Evolutionary conservation across 2,329 filamentous ascomycete genomes (phyloP).

Genomic region (Fusarium longipes): DNA sequence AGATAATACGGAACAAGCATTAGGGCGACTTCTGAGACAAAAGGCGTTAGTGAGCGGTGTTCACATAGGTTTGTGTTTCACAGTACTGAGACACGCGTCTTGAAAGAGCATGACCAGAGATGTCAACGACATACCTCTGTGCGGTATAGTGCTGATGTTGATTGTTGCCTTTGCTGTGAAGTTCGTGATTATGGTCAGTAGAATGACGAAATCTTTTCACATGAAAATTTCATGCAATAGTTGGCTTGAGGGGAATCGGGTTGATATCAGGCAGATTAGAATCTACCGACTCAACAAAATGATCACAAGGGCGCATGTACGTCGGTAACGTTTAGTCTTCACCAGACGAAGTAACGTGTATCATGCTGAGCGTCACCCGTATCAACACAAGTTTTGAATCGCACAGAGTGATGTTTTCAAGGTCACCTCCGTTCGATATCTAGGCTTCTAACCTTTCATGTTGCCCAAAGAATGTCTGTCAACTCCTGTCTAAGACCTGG

Average conservation of each 20-base stretch:
- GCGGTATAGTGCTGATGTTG: no score
- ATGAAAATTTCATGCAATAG: neutral
- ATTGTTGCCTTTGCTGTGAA: neutral
- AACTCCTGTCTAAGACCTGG: neutral
- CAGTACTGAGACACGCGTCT: neutral
- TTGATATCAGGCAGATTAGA: neutral
- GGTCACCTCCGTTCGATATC: no score
- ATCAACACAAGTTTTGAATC: neutral
- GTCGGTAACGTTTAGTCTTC: neutral
- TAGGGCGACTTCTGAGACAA: neutral
- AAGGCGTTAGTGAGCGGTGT: neutral
- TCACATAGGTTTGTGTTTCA: neutral
- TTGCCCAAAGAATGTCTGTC: neutral
- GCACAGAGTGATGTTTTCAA: neutral
- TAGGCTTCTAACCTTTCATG: neutral
- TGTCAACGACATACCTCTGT: slow-evolving; percentile 1
- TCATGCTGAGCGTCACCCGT: neutral
- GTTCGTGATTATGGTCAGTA: neutral
- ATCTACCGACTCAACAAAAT: neutral
- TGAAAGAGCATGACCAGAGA: neutral
- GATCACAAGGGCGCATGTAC: neutral
- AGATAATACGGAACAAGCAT: slow-evolving; percentile 10
- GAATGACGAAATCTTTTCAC: neutral
- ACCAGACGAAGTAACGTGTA: neutral
- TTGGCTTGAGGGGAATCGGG: neutral